Conservation (phyloP, 768 basidiomycete species). For the Calocera cornea region DNA sequence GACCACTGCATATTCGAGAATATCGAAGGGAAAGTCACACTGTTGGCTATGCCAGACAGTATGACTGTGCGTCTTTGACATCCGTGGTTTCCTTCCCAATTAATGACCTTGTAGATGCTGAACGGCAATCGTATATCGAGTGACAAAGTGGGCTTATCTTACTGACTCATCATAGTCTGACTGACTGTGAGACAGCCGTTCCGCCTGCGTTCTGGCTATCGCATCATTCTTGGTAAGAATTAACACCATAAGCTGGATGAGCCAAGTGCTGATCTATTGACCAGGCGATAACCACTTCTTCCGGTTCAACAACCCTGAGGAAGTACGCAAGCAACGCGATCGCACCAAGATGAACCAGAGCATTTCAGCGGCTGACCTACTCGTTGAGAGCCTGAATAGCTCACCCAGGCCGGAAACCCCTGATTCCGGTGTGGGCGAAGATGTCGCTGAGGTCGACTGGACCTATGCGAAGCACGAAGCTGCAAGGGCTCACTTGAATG, state of each 20-base stretch:
- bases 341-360: conserved; percentile 61
- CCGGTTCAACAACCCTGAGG: conserved; percentile 90
- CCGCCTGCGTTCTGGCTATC: conserved; percentile 85
- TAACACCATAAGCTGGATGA: conserved; percentile 10
- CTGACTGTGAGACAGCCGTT: conserved; percentile 35
- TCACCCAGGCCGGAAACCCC: conserved; percentile 34
- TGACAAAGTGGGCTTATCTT: conserved; percentile 43
- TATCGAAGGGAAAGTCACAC: conserved; percentile 64
- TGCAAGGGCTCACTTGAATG: conserved; percentile 63
- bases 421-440: conserved; percentile 43
- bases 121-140: conserved; percentile 81
- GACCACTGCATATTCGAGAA: conserved; percentile 92
- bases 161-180: neutral
- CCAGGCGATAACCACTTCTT: conserved; percentile 93
- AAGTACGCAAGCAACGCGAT: conserved; percentile 82
- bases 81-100: too few species aligned
- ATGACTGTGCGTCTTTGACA: conserved; percentile 48
- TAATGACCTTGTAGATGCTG: conserved; percentile 45
- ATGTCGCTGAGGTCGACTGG: conserved; percentile 71
- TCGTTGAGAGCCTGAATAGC: conserved; percentile 31
- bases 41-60: conserved; percentile 66
- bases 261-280: conserved; percentile 7
- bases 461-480: conserved; percentile 93
- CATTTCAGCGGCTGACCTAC: conserved; percentile 52
- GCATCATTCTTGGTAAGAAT: conserved; percentile 77